phyloP scores from a whole-genome alignment of 108 stramenopile species.

The Fistulifera pelliculosa region DNA sequence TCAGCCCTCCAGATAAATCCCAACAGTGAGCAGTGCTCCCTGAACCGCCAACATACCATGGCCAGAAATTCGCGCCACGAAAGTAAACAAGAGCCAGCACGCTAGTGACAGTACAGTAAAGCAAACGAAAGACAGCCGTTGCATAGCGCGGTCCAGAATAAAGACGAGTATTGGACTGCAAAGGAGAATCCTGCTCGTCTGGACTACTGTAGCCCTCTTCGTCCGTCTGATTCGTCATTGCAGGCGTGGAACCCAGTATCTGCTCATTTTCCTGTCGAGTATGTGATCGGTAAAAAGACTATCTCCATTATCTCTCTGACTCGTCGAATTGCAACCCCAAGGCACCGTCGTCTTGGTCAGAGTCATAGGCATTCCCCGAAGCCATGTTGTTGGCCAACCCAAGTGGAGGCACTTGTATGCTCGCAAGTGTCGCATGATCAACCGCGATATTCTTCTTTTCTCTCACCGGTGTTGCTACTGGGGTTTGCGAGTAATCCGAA shows the following conservation, averaged over 20 bases:
- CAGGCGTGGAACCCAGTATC: no score
- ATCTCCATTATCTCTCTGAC: constrained; percentile 1
- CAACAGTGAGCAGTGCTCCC: constrained; percentile 61
- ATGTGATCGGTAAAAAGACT: no score
- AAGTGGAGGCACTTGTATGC: no score
- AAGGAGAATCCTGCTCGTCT: neutral
- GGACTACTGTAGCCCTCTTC: neutral
- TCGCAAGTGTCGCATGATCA: neutral
- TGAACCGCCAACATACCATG: constrained; percentile 49
- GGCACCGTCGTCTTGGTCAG: neutral
- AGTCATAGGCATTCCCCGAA: no score
- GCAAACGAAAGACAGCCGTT: constrained; percentile 67
- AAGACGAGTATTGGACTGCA: constrained; percentile 12
- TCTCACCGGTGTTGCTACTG: neutral
- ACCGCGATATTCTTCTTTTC: neutral
- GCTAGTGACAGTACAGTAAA: constrained; percentile 41
- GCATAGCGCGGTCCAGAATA: constrained; percentile 72
- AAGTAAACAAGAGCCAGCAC: constrained; percentile 42
- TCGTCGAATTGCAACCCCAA: constrained; percentile 2
- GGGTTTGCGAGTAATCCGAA: constrained; percentile 27
- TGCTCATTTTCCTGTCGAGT: no score
- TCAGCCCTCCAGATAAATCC: constrained; percentile 57
- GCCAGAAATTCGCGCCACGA: constrained; percentile 63
- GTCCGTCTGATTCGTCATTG: neutral
- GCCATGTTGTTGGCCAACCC: no score